Evolutionary conservation across 2,329 filamentous ascomycete genomes (phyloP).

Genomic region (Sclerotinia borealis): DNA sequence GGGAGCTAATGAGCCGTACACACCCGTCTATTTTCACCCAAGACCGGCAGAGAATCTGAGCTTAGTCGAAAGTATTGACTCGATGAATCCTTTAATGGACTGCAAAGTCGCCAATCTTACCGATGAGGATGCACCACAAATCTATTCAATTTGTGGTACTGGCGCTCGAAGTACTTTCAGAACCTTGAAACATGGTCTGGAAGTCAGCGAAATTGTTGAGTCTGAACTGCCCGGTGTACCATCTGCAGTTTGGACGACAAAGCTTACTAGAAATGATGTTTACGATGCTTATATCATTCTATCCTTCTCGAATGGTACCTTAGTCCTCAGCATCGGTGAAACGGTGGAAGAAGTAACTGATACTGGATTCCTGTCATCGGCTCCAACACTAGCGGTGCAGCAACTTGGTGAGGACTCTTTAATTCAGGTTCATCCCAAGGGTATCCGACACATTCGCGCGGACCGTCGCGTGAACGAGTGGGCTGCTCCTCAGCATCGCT

Average conservation of each 20-base stretch:
- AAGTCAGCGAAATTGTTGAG: conserved; percentile 93
- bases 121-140: conserved; percentile 90
- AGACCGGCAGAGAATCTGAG: conserved; percentile 75
- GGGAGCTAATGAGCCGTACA: conserved; percentile 65
- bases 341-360: conserved; percentile 94
- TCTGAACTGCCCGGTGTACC: conserved; percentile 86
- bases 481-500: conserved; percentile 86
- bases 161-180: conserved; percentile 86
- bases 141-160: conserved; percentile 86
- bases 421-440: conserved; percentile 93
- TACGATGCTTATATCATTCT: conserved; percentile 95
- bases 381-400: conserved; percentile 86
- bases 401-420: conserved; percentile 90
- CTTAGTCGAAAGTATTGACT: conserved; percentile 76
- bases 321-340: conserved; percentile 92
- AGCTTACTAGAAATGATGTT: conserved; percentile 71
- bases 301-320: conserved; percentile 81
- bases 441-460: conserved; percentile 82
- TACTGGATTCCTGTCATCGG: conserved; percentile 83
- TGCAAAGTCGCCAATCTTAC: conserved; percentile 88
- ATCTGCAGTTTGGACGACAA: conserved; percentile 91
- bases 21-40: conserved; percentile 79
- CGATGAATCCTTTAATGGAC: conserved; percentile 86
- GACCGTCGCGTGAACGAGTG: conserved; percentile 81
- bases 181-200: conserved; percentile 84